These are phyloP conservation scores for Sclerotinia sclerotiorum DNA, from an alignment of 2,329 filamentous ascomycete species.

Conservation along the genomic window DNA sequence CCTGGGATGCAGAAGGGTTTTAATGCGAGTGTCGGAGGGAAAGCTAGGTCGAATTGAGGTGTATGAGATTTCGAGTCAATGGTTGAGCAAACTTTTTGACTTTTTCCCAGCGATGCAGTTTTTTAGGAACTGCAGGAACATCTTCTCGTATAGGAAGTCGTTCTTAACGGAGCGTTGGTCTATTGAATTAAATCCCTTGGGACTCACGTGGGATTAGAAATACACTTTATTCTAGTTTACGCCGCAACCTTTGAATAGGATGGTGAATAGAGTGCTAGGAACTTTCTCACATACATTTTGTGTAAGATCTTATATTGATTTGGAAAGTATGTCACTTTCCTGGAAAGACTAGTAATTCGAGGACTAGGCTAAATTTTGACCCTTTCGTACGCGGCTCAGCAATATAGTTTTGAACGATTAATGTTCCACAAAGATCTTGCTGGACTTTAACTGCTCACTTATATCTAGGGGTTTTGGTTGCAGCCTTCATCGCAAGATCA, in stretches of 20 bases:
- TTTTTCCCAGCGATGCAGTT: conserved; percentile 68
- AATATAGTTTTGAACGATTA: neutral
- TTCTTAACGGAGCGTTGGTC: conserved; percentile 84
- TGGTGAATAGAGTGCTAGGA: conserved; percentile 40
- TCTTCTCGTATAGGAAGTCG: conserved; percentile 63
- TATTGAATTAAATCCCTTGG: conserved; percentile 28
- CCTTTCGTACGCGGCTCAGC: neutral
- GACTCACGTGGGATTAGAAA: conserved; percentile 37
- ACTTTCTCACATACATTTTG: conserved; percentile 38
- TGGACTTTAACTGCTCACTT: neutral
- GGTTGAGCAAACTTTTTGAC: neutral
- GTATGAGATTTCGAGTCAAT: neutral
- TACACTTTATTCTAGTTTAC: conserved; percentile 39
- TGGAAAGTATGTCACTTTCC: neutral
- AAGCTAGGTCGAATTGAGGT: neutral
- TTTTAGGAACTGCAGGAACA: conserved; percentile 69
- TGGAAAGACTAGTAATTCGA: neutral
- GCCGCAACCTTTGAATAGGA: conserved; percentile 39
- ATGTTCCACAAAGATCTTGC: neutral
- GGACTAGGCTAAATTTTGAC: neutral
- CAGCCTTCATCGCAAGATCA: neutral
- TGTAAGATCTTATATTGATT: neutral
- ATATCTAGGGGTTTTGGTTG: neutral
- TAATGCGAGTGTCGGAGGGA: no score
- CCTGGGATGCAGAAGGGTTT: neutral